Evolutionary conservation across 2,329 filamentous ascomycete species (phyloP).

Genomic region (Talaromyces rugulosus): DNA sequence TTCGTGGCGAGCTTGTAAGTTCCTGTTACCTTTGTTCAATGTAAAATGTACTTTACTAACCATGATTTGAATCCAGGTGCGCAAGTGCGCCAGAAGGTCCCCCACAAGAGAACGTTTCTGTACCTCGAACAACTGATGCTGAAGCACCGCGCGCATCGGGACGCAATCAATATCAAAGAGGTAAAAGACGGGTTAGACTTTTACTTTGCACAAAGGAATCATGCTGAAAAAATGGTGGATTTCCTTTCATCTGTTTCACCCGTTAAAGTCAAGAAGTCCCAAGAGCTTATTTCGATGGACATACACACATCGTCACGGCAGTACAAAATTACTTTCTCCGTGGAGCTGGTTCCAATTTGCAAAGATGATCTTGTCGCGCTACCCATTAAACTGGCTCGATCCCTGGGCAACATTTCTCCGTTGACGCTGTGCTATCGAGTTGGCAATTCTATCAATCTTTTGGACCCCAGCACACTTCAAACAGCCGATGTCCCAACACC

Average conservation of each 20-base stretch:
- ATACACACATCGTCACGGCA: slow-evolving; percentile 84
- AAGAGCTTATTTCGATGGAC: slow-evolving; percentile 91
- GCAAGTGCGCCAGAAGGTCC: slow-evolving; percentile 94
- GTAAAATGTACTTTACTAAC: background rate
- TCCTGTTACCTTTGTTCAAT: slow-evolving; percentile 21
- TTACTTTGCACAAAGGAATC: slow-evolving; percentile 83
- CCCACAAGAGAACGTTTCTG: slow-evolving; percentile 83
- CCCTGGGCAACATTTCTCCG: slow-evolving; percentile 81
- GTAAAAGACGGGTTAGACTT: slow-evolving; percentile 95
- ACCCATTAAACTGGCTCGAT: slow-evolving; percentile 82
- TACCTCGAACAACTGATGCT: slow-evolving; percentile 91
- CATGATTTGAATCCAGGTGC: slow-evolving; percentile 46
- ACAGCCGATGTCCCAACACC: slow-evolving; percentile 77
- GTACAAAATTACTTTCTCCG: slow-evolving; percentile 92
- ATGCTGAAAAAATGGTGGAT: slow-evolving; percentile 88
- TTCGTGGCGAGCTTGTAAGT: slow-evolving; percentile 70
- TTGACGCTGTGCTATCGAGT: slow-evolving; percentile 82
- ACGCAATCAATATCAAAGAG: slow-evolving; percentile 98
- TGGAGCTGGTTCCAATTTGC: slow-evolving; percentile 88
- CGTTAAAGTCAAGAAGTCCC: slow-evolving; percentile 74
- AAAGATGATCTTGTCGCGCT: slow-evolving; percentile 96
- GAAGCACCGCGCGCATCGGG: slow-evolving; percentile 84
- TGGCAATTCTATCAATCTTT: slow-evolving; percentile 81
- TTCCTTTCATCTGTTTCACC: slow-evolving; percentile 81
- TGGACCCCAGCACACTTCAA: slow-evolving; percentile 88